Evolutionary conservation across 1,139 yeast species (phyloP), one percentile per base, ranked within the genome.

Genomic region (Candida tropicalis): DNA sequence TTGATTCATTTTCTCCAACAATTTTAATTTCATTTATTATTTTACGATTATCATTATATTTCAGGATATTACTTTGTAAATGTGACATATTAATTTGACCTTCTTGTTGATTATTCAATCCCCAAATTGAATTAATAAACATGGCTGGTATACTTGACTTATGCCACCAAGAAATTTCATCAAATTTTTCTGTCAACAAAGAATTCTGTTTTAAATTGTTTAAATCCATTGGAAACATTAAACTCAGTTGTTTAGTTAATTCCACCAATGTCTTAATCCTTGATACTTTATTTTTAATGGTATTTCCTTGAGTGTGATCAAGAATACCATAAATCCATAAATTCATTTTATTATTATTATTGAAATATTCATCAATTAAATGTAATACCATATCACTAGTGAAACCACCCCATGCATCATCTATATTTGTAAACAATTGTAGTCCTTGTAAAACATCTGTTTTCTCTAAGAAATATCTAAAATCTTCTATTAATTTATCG

Each of bases 381-480:
- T 73, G 75, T 11, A 68, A 58, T 25, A 90, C 49, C 50, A 83
- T 54, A 36, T 73, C 73, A 28, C 69, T 61, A 1, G 87, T 65
- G 53, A 87, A 84, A 0, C 96, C 97, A 35, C 91, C 84, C 98
- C 98, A 93, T 0, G 85, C 86, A 29, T 81, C 73, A 57, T 87
- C 93, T 5, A 84, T 53, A 41, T 89, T 95, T 0, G 86, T 76
- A 2, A 83, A 58, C 0, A 87, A 44, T 51, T 84, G 86, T 10
- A 91, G 50, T 1, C 97, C 97, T 43, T 77, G 80, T 24, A 90
- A 59, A 20, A 69, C 63, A 59, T 93, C 98, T 56, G 95, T 82
- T 48, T 80, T 79, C 57, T 93, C 99, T n/a, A 93, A 58, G 38
- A 77, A 65, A 3, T 70, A 69, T 41, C 97, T 70, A 46, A 91